phyloP scores from a whole-genome alignment of 305 asterid species.

The Fraxinus sp. region DNA sequence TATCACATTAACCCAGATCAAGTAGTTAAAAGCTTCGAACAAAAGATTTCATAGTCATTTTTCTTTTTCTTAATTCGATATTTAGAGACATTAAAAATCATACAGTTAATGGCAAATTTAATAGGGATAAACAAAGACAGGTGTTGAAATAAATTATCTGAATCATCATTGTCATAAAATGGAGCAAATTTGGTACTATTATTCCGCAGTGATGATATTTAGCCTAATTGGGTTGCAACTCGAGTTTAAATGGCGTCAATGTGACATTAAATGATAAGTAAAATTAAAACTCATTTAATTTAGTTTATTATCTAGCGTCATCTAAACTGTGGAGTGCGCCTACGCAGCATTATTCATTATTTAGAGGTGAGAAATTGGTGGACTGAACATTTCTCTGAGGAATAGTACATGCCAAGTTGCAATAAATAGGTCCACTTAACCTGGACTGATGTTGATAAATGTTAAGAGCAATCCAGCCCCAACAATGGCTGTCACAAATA shows the following conservation, averaged over 20 bases:
- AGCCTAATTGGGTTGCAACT: no score
- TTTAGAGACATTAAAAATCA: no score
- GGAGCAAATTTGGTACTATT: not conserved
- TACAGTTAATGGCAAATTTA: no score
- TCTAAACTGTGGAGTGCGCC: no score
- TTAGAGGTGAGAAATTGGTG: not conserved
- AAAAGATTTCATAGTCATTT: no score
- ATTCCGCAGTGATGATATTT: no score
- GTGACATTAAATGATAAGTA: no score
- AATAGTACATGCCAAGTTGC: not conserved
- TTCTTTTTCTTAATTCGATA: not conserved
- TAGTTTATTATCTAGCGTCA: no score
- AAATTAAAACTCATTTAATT: no score
- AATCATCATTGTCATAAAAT: not conserved
- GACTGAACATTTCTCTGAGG: not conserved
- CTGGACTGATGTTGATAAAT: not conserved
- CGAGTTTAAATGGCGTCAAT: no score
- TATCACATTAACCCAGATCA: no score
- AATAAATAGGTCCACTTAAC: not conserved
- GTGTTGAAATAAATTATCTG: not conserved
- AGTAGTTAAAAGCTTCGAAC: no score
- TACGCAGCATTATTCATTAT: not conserved
- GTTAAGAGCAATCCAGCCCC: not conserved
- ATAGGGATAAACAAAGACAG: not conserved
- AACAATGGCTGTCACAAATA: not conserved